Base-by-base conservation (phyloP, 2,329 filamentous ascomycete genomes). In the Lachnellula occidentalis region DNA sequence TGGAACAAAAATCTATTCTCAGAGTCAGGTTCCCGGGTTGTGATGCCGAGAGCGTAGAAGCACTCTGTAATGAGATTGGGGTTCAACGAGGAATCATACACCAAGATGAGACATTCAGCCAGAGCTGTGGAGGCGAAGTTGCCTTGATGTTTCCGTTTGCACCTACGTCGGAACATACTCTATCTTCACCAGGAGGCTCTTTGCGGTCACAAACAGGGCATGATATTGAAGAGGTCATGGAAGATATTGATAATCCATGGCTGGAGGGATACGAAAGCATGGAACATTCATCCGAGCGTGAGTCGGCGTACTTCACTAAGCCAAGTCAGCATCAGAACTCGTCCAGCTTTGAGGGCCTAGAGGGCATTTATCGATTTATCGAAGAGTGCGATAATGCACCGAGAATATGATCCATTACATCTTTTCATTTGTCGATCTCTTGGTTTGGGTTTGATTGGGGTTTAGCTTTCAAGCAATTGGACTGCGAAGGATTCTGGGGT, bases 21-120 rank as follows among this genome's bases (percentile, higher is more conserved):
- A 84, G 91, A 34, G 84, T 97, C 2, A 86, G 91, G 31, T 97
- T 99, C 66, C 91, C 92, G 0, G 94, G 94, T 3, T 92, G 94
- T 58, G 92, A 97, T 65, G 84, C 84, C 0, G 82, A 86, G 15
- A 89, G 88, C 0, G 87, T 96, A 0, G 90, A 95, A 67, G 77
- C 79, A 3, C 78, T 99, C 1, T 96, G 92, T 69, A 83, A 90
- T 46, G 94, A 99, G 68, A 79, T 95, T 11, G 88, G 87, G n/a
- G 79, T 99, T 7, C 83, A 86, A 58, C 80, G 90, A 51, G 94
- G 94, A 1, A 74, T 88, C 4, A 81, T 97, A 4, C 75, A 80
- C 12, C 87, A 97, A 73, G 94, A 97, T 60, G 59, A 71, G 34
- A 84, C 86, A 17, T 95, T 95, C 63, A 82, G 89, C 53, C 66